Base-by-base conservation (phyloP, 441 rosid species). In the Populus hybrid region DNA sequence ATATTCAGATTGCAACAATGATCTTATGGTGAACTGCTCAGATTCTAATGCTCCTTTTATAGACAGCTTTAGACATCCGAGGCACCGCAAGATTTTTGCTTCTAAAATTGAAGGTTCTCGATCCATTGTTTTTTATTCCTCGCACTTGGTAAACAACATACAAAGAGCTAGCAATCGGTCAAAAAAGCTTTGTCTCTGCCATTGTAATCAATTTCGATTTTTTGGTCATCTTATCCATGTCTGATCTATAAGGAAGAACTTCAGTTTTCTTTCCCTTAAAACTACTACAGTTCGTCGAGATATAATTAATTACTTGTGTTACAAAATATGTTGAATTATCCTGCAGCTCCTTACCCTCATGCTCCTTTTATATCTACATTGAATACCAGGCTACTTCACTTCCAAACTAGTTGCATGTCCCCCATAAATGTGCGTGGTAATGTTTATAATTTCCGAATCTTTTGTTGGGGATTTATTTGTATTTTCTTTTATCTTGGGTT, bases 121-220 rank as follows among this genome's bases (percentile, higher is more conserved):
- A 40, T 71, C 59, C 36, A 0, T 50, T 42, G 67, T 65, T 68
- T 38, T 59, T 9, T 1, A 1, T 23, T 28, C 71, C 38, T 66
- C n/a, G 21, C 72, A 38, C 38, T 63, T 23, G 72, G 59, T 28
- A 26, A 24, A 33, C 36, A 33, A 36, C 6, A 16, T 8, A 2
- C 6, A 28, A 50, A 50, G 65, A 74, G 73, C 42, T 82, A 35
- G 61, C 72, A 69, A 59, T 24, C 71, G 76, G 74, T 18, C 21
- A 33, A 71, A 73, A 10, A 61, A 21, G 7, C 26, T 21, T 21
- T 61, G 65, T 21, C 65, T 61, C 24, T 61, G 65, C 28, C 23
- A 21, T 8, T 9, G 65, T 9, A 61, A 61, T 61, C 26, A 21
- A 61, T 1, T 59, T 59, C 64, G 3, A 16, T 59, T 59, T n/a